Conservation (phyloP, 2,329 filamentous ascomycete species). For the Ophiocordyceps camponoti-floridani region DNA sequence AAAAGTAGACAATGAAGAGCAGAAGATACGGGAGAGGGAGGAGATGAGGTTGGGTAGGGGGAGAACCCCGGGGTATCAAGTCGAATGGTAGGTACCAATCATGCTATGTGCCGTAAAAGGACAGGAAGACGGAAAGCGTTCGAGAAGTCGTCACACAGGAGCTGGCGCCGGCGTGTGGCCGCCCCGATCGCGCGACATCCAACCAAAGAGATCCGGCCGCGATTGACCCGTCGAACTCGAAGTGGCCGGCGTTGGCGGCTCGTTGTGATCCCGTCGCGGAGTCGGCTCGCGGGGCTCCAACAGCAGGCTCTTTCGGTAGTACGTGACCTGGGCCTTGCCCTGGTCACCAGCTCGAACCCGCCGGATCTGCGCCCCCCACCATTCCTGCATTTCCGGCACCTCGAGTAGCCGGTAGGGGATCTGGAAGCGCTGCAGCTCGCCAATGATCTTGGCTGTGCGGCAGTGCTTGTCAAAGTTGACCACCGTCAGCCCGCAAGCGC, state of each 20-base stretch:
- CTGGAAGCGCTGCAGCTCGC: slow-evolving; percentile 89
- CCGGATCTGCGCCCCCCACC: slow-evolving; percentile 69
- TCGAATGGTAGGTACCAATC: slow-evolving; percentile 13
- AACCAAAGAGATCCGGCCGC: slow-evolving; percentile 27
- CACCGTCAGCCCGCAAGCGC: slow-evolving; percentile 51
- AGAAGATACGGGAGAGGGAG: background rate
- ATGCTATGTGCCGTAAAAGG: slow-evolving; percentile 9
- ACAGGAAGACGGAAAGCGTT: background rate
- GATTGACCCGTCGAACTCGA: slow-evolving; percentile 10
- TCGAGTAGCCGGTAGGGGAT: slow-evolving; percentile 74
- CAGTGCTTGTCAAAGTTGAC: slow-evolving; percentile 98
- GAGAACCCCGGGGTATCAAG: slow-evolving; percentile 17
- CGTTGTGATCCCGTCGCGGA: slow-evolving; percentile 12
- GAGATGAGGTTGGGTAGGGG: background rate
- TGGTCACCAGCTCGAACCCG: slow-evolving; percentile 48
- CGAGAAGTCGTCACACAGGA: slow-evolving; percentile 3
- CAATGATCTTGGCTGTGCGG: slow-evolving; percentile 87
- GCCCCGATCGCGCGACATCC: slow-evolving; percentile 30
- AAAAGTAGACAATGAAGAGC: too few species aligned
- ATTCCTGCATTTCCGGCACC: slow-evolving; percentile 78
- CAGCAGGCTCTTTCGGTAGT: slow-evolving; percentile 69
- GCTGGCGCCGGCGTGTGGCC: slow-evolving; percentile 10
- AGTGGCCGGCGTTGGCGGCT: slow-evolving; percentile 13
- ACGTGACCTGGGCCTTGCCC: slow-evolving; percentile 39
- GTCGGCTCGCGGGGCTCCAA: slow-evolving; percentile 55